Percentiles rank a stretch among this genome's conserved stretches.
phyloP scores from a whole-genome alignment of 1,284 basidiomycete genomes.

The Somion occarium region DNA sequence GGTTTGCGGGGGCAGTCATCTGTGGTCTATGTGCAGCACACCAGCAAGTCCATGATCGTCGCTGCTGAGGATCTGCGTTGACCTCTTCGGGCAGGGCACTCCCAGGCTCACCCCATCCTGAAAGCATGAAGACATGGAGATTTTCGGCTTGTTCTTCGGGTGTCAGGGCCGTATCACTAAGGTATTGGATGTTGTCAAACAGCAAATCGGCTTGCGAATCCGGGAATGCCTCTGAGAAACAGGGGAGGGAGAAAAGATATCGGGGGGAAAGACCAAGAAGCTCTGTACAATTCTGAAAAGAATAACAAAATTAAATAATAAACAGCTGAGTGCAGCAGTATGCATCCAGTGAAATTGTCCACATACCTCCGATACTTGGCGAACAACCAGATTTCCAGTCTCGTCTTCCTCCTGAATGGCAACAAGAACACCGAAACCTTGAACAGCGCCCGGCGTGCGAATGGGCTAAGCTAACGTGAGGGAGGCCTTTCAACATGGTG shows the following conservation, averaged over 20 bases:
- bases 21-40: conserved; percentile 72
- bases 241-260: conserved; percentile 76
- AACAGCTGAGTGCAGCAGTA: not conserved
- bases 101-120: conserved; percentile 67
- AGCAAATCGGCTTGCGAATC: conserved; percentile 69
- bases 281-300: conserved; percentile 56
- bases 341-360: not conserved
- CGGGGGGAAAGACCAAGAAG: conserved; percentile 72
- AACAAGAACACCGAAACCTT: conserved; percentile 82
- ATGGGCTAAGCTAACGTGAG: conserved; percentile 77
- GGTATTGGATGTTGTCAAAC: conserved; percentile 75
- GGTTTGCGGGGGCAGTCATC: conserved; percentile 19
- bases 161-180: conserved; percentile 46
- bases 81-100: conserved; percentile 33
- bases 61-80: conserved; percentile 30
- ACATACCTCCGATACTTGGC: conserved; percentile 80
- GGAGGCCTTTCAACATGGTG: not conserved
- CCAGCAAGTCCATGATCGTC: conserved; percentile 79
- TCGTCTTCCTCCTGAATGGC: conserved; percentile 68
- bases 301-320: conserved; percentile 13
- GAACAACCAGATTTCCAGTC: conserved; percentile 55
- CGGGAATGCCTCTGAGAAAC: conserved; percentile 72
- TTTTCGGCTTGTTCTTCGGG: conserved; percentile 48
- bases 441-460: conserved; percentile 79
- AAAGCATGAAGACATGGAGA: conserved; percentile 70